A percentile compares a stretch with the other conserved stretches of the same genome.
Evolutionary conservation across 2,329 filamentous ascomycete genomes (phyloP).

Genomic region (Lachnellula willkommii): DNA sequence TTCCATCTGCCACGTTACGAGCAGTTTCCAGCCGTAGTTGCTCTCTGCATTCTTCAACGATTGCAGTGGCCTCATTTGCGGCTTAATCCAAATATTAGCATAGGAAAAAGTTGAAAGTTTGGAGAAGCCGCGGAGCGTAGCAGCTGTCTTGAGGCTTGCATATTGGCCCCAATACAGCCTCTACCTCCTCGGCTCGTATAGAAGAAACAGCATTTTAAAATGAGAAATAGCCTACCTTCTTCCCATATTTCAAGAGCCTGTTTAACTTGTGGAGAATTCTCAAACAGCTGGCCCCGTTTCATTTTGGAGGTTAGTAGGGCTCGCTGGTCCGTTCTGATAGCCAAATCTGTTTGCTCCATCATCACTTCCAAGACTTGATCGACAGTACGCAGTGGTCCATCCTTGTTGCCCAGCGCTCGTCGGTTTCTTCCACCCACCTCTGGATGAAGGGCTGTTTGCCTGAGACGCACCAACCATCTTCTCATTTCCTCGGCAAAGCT

Average conservation of each 20-base stretch:
- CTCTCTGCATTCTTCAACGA: constrained; percentile 60
- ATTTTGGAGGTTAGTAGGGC: constrained; percentile 58
- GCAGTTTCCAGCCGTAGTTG: constrained; percentile 51
- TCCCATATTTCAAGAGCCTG: constrained; percentile 69
- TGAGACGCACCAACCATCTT: constrained; percentile 66
- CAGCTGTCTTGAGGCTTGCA: too few relatives aligned
- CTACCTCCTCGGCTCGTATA: too few relatives aligned
- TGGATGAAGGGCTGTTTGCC: constrained; percentile 81
- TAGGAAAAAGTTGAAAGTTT: too few relatives aligned
- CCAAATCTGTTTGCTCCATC: constrained; percentile 75
- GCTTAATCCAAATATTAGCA: constrained; percentile 29
- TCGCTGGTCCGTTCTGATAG: constrained; percentile 64
- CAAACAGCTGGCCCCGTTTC: constrained; percentile 69
- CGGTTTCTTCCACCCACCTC: constrained; percentile 68
- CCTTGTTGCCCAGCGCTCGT: constrained; percentile 55
- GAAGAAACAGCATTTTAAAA: too few relatives aligned
- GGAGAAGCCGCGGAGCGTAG: too few relatives aligned
- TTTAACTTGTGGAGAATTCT: constrained; percentile 63
- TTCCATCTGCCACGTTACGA: constrained; percentile 2
- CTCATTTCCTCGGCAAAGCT: constrained; percentile 66
- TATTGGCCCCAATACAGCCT: too few relatives aligned
- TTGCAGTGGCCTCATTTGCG: constrained; percentile 40
- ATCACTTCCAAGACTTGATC: constrained; percentile 84
- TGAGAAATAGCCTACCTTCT: constrained; percentile 20
- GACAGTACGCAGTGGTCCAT: constrained; percentile 70